Evolutionary conservation across 2,329 filamentous ascomycete species (phyloP).

Genomic region (Chalaropsis thielavioides): DNA sequence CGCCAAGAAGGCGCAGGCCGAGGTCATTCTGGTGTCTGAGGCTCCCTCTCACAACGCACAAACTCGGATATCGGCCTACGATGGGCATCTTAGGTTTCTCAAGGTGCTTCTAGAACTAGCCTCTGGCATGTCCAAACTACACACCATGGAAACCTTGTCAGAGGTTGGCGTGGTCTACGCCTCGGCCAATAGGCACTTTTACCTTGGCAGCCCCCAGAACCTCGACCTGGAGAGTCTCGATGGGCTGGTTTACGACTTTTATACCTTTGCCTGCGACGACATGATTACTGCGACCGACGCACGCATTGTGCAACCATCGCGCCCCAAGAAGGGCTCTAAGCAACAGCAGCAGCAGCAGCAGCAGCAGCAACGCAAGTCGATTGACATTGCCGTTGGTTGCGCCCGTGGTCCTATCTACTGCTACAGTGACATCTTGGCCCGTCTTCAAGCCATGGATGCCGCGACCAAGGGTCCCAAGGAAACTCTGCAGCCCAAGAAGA

Average conservation of each 20-base stretch:
- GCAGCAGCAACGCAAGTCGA: constrained; percentile 17
- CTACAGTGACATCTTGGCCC: constrained; percentile 60
- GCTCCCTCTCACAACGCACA: background rate
- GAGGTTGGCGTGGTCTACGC: constrained; percentile 12
- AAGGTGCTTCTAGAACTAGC: constrained; percentile 14
- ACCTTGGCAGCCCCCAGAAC: constrained; percentile 24
- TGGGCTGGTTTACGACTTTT: constrained; percentile 28
- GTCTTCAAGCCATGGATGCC: constrained; percentile 33
- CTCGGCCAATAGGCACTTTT: constrained; percentile 26
- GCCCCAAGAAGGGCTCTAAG: constrained; percentile 18
- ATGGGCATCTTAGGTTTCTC: constrained; percentile 10
- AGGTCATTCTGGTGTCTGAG: constrained; percentile 36
- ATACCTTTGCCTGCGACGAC: constrained; percentile 45
- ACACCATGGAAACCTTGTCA: constrained; percentile 11
- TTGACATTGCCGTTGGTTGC: constrained; percentile 70
- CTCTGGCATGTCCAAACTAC: constrained; percentile 8
- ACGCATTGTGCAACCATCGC: constrained; percentile 26
- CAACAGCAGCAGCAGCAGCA: constrained; percentile 11
- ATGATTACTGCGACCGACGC: constrained; percentile 54
- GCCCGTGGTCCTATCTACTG: constrained; percentile 61
- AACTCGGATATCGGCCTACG: constrained; percentile 16
- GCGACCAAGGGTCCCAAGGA: constrained; percentile 30
- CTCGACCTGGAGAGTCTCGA: constrained; percentile 20
- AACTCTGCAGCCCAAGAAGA: constrained; percentile 45
- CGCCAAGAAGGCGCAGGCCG: constrained; percentile 24